Base-by-base conservation (phyloP, 345 rosid genomes). In the Barbarea vulgaris region DNA sequence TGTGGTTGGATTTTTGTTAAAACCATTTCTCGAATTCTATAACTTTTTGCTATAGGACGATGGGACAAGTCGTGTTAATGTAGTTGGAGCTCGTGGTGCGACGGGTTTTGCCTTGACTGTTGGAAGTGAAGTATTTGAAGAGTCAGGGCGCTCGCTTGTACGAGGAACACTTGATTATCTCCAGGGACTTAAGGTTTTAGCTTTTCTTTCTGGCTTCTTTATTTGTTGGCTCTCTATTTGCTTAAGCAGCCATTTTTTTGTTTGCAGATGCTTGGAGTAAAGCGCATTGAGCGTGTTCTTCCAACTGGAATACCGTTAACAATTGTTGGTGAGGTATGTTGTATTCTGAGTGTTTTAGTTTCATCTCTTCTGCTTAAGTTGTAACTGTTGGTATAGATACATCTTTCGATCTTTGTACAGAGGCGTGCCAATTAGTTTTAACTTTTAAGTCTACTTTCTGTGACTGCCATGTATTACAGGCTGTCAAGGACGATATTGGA, bases 71-170 rank as follows among this genome's bases (percentile, higher is more conserved):
- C 91, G 84, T 69, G 92, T 84, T 0, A 72, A 76, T 77, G 90
- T 95, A 41, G 72, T 91, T 14, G 99, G 97, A 54, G 99, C 96
- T 57, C 88, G 97, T 56, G 83, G 86, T 75, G 99, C 96, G 21
- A 79, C 97, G 9, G 96, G 97, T 31, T 94, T 94, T 85, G 89
- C 66, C 15, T 80, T 91, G 70, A 89, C 91, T 24, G 80, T 95
- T 74, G 97, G 88, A 31, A 87, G 96, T 78, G 99, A 95, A 87
- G 90, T 90, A 11, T 95, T 95, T 85, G 97, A 95, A 83, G 97
- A 91, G 78, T 91, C 99, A 3, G 96, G 97, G n/a, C 84, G 96
- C 15, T 95, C 99, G 13, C 89, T 90, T 78, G 99, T 89, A 62
- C 86, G 97, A 53, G 97, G 97, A 82, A 90, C 95, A 55, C 85